Evolutionary conservation across 768 basidiomycete genomes (phyloP), one percentile per base, ranked within the genome.

Genomic region (Tubosaeta sp.): DNA sequence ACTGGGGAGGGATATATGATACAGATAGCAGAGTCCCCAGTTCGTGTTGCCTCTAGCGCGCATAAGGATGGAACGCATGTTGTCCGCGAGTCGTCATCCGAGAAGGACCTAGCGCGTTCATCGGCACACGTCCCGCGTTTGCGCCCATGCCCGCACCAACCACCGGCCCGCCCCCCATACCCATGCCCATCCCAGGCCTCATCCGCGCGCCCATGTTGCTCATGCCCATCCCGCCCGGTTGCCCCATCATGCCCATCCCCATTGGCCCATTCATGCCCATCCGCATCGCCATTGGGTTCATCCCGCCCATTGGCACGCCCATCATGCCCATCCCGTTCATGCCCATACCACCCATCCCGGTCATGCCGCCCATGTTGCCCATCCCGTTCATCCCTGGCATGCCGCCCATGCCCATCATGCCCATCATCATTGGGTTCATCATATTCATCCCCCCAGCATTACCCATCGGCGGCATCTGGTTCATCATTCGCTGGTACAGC

Each of bases 21-120:
- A 67, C 66, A 67, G 49, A 64, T 50, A 54, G 39, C 52, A 38
- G 25, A 4, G 6, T 35, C 16, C n/a, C n/a, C 6, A 35, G 35
- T n/a, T 31, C 30, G 12, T 31, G 12, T 31, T 11, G 12, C 30
- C n/a, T 49, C 66, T 70, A 83, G 59, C 82, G 75, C 48, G 81
- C 73, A 62, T 84, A 84, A n/a, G 82, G 82, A 66, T 84, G 82
- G 67, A 81, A 84, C 51, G 72, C 74, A 56, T 81, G 79, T 54
- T 82, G 80, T 51, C 82, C 82, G 19, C 80, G 74, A 24, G 58
- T 75, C 48, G 70, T 73, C 64, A 73, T 71, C 7, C 78, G 72
- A 47, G 75, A 70, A 13, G 77, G 80, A n/a, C 74, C 81, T 51
- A 71, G 64, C 22, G 66, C 42, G 59, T 68, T 71, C 68, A 71